Evolutionary conservation across 345 rosid genomes (phyloP).

Genomic region (Populus nigra): DNA sequence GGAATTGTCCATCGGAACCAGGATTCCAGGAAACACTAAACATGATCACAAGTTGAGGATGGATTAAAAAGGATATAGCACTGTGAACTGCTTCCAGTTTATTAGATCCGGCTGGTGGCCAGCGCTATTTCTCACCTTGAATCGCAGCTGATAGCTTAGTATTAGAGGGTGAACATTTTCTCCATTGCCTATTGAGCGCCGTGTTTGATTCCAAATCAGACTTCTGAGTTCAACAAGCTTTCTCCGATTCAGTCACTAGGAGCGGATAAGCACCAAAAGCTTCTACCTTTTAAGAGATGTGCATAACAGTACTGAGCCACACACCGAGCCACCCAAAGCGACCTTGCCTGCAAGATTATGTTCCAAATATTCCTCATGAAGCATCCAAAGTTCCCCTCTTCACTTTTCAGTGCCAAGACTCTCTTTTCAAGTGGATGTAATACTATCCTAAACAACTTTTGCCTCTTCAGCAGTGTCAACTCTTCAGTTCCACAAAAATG

Average conservation of each 20-base stretch:
- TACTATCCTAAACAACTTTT: not conserved
- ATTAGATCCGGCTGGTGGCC: not conserved
- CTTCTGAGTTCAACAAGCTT: not conserved
- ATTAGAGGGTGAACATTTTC: not conserved
- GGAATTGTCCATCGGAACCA: not conserved
- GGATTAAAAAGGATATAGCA: not conserved
- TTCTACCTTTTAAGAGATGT: not conserved
- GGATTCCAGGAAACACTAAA: not conserved
- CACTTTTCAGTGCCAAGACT: not conserved
- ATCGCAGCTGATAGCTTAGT: not conserved
- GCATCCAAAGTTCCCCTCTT: not conserved
- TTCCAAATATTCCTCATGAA: not conserved
- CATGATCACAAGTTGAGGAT: not conserved
- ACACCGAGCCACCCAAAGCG: not conserved
- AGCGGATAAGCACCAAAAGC: not conserved
- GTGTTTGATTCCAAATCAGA: not conserved
- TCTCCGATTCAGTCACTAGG: not conserved
- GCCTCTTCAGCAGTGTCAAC: not conserved
- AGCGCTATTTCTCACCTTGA: not conserved
- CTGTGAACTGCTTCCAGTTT: not conserved
- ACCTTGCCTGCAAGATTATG: not conserved
- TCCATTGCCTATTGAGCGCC: not conserved
- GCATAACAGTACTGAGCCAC: not conserved
- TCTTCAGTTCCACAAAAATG: not conserved
- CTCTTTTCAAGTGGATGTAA: not conserved